These are phyloP conservation scores for Cladophialophora yegresii DNA, from an alignment of 2,329 filamentous ascomycete species.

Conservation along the genomic window DNA sequence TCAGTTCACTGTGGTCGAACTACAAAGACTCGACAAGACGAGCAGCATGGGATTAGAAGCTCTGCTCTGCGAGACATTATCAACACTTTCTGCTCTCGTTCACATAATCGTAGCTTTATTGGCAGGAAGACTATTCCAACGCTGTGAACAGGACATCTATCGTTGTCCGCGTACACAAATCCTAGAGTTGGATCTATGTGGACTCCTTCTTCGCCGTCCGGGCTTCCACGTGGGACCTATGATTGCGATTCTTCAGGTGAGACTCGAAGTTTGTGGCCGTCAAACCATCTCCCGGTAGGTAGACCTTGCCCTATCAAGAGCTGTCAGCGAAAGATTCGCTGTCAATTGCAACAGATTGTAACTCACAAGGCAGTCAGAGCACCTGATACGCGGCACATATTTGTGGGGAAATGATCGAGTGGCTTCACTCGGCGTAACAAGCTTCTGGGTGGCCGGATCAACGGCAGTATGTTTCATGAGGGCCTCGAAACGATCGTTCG, in stretches of 20 bases:
- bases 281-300: conserved; percentile 82
- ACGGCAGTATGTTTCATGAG: conserved; percentile 88
- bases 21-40: not conserved
- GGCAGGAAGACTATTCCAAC: not conserved
- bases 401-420: conserved; percentile 69
- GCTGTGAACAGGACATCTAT: not conserved
- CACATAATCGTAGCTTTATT: conserved; percentile 5
- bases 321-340: not conserved
- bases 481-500: conserved; percentile 80
- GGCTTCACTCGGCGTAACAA: conserved; percentile 57
- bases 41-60: not conserved
- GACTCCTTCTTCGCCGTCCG: conserved; percentile 43
- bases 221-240: conserved; percentile 70
- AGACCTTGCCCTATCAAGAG: conserved; percentile 54
- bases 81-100: not conserved
- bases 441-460: conserved; percentile 68
- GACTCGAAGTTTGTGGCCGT: conserved; percentile 90
- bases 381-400: conserved; percentile 86
- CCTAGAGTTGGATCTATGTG: conserved; percentile 5
- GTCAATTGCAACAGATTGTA: not conserved
- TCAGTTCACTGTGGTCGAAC: not conserved
- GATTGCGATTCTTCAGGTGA: conserved; percentile 81
- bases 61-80: not conserved
- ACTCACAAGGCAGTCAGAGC: conserved; percentile 79
- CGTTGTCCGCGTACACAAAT: not conserved